Percentiles rank a stretch among this genome's conserved stretches.
Evolutionary conservation across 2,329 filamentous ascomycete species (phyloP).

Genomic region (Tolypocladium inflatum): DNA sequence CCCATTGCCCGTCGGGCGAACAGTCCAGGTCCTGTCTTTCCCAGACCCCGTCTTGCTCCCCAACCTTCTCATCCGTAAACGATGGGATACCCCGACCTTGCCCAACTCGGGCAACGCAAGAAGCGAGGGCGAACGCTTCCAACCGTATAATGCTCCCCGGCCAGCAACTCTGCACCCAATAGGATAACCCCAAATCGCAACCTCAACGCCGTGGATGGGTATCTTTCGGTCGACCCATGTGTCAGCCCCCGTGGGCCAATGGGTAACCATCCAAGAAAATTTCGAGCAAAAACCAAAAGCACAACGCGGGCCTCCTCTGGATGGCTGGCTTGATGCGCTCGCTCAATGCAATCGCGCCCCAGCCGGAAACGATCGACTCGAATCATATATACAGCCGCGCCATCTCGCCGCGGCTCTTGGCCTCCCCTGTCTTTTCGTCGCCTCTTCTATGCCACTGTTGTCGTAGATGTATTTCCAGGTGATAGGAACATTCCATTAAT

Average conservation of each 20-base stretch:
- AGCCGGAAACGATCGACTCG: constrained; percentile 7
- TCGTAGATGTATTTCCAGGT: constrained; percentile 6
- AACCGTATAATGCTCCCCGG: constrained; percentile 8
- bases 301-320: constrained; percentile 3
- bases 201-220: constrained; percentile 15
- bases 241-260: not conserved
- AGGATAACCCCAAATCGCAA: constrained; percentile 6
- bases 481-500: constrained; percentile 4
- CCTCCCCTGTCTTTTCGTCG: constrained; percentile 7
- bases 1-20: not conserved
- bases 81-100: not conserved
- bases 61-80: not conserved
- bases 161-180: constrained; percentile 6
- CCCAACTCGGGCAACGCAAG: constrained; percentile 1
- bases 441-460: constrained; percentile 7
- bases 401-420: constrained; percentile 3
- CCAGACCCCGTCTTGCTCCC: not conserved
- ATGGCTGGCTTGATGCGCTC: not conserved
- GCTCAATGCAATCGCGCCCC: constrained; percentile 15
- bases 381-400: constrained; percentile 18
- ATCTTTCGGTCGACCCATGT: constrained; percentile 15
- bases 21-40: not conserved
- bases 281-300: constrained; percentile 4
- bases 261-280: not conserved
- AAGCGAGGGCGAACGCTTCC: constrained; percentile 10